Evolutionary conservation across 805 yeast genomes (phyloP).

Genomic region (Kuraishia ogatae): DNA sequence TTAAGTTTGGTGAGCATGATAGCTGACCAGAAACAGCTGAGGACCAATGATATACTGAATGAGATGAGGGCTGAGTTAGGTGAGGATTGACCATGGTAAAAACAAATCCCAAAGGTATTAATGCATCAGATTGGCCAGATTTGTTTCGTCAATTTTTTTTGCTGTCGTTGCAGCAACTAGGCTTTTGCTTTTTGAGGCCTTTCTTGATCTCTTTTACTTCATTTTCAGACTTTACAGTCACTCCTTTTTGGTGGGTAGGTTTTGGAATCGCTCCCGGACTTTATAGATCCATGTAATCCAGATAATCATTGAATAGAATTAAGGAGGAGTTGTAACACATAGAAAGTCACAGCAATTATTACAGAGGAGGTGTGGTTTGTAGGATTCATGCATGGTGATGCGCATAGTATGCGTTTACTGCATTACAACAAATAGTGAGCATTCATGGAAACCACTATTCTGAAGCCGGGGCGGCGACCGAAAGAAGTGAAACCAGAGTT

Average conservation of each 20-base stretch:
- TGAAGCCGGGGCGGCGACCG: background rate
- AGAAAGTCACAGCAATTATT: too few species aligned
- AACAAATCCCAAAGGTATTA: background rate
- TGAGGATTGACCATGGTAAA: constrained; percentile 8
- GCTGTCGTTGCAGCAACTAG: background rate
- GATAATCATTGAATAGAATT: background rate
- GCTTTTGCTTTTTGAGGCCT: background rate
- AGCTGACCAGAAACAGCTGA: constrained; percentile 46
- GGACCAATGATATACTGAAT: constrained; percentile 36
- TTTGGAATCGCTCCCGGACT: background rate
- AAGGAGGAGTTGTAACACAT: too few species aligned
- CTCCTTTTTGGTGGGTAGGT: background rate
- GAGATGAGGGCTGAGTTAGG: constrained; percentile 36
- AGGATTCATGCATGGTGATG: background rate
- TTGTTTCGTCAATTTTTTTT: too few species aligned
- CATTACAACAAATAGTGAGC: background rate
- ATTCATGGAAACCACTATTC: too few species aligned
- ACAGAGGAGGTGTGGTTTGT: background rate
- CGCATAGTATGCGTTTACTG: background rate
- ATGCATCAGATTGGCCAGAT: background rate
- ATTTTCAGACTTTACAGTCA: background rate
- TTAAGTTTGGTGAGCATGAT: constrained; percentile 47
- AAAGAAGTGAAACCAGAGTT: too few species aligned
- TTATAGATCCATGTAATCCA: background rate
- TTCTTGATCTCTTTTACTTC: background rate